Percentiles rank a stretch among this genome's conserved stretches.
Evolutionary conservation across 495 filamentous ascomycete genomes (phyloP).

Genomic region (Jackrogersella minutella): DNA sequence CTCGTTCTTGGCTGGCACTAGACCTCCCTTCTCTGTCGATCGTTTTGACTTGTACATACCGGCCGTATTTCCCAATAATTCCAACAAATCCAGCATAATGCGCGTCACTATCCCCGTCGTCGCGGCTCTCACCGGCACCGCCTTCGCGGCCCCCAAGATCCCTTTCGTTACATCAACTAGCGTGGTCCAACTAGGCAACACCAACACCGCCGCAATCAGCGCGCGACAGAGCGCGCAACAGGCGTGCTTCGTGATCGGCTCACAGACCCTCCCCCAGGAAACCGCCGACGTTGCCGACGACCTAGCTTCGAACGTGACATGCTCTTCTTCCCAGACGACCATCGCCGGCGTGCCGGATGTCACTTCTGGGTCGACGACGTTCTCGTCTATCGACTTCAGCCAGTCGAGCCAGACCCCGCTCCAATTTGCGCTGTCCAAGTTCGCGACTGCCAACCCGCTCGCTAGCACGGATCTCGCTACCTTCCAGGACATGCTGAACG

Average conservation of each 20-base stretch:
- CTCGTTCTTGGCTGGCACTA: conserved; percentile 33
- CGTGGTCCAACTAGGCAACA: conserved; percentile 10
- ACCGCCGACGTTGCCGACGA: conserved; percentile 41
- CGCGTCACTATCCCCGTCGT: conserved; percentile 25
- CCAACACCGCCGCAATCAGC: background rate
- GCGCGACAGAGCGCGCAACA: conserved; percentile 13
- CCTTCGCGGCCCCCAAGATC: conserved; percentile 32
- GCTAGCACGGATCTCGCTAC: conserved; percentile 48
- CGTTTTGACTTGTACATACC: conserved; percentile 14
- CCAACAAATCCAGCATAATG: conserved; percentile 25
- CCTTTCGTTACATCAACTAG: conserved; percentile 25
- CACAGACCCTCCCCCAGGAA: conserved; percentile 48
- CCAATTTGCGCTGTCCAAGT: conserved; percentile 52
- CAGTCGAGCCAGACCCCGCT: conserved; percentile 48
- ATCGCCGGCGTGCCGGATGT: conserved; percentile 55
- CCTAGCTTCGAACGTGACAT: conserved; percentile 50
- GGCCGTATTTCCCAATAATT: background rate
- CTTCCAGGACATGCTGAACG: conserved; percentile 54
- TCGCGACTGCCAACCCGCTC: conserved; percentile 49
- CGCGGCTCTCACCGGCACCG: conserved; percentile 24
- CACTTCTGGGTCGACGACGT: conserved; percentile 49
- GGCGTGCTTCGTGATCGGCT: conserved; percentile 58
- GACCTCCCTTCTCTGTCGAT: conserved; percentile 25
- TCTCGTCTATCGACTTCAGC: conserved; percentile 57
- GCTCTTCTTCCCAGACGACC: conserved; percentile 46